Evolutionary conservation across 2,329 filamentous ascomycete species (phyloP).

Genomic region (Hortaea werneckii): DNA sequence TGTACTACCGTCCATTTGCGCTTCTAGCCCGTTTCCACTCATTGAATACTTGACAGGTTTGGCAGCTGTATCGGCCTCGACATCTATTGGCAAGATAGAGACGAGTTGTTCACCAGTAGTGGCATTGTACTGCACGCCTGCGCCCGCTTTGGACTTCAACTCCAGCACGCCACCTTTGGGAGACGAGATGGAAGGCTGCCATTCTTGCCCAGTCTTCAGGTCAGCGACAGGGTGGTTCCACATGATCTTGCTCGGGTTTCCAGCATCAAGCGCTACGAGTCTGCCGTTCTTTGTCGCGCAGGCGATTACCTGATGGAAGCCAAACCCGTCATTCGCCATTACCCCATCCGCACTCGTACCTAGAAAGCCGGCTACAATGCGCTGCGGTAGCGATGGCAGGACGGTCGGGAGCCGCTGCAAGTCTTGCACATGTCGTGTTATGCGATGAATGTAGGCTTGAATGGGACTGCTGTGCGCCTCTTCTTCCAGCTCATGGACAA

Average conservation of each 20-base stretch:
- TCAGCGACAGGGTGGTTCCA: slow-evolving; percentile 63
- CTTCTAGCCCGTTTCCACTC: slow-evolving; percentile 17
- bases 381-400: slow-evolving; percentile 57
- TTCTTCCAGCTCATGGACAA: slow-evolving; percentile 71
- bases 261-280: slow-evolving; percentile 69
- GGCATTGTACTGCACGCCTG: slow-evolving; percentile 46
- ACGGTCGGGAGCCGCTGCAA: slow-evolving; percentile 66
- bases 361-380: slow-evolving; percentile 47
- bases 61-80: background rate
- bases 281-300: slow-evolving; percentile 71
- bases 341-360: slow-evolving; percentile 31
- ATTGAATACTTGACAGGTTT: slow-evolving; percentile 17
- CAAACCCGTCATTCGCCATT: slow-evolving; percentile 64
- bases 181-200: slow-evolving; percentile 32
- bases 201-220: slow-evolving; percentile 44
- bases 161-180: slow-evolving; percentile 30
- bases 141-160: slow-evolving; percentile 6
- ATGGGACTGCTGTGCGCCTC: slow-evolving; percentile 75
- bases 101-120: slow-evolving; percentile 18
- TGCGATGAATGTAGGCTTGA: slow-evolving; percentile 76
- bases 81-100: slow-evolving; percentile 4
- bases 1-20: slow-evolving; percentile 9
- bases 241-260: slow-evolving; percentile 59
- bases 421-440: slow-evolving; percentile 72
- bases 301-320: slow-evolving; percentile 76